Conservation (phyloP, 1,284 basidiomycete genomes). For the Sporisorium reilianum region DNA sequence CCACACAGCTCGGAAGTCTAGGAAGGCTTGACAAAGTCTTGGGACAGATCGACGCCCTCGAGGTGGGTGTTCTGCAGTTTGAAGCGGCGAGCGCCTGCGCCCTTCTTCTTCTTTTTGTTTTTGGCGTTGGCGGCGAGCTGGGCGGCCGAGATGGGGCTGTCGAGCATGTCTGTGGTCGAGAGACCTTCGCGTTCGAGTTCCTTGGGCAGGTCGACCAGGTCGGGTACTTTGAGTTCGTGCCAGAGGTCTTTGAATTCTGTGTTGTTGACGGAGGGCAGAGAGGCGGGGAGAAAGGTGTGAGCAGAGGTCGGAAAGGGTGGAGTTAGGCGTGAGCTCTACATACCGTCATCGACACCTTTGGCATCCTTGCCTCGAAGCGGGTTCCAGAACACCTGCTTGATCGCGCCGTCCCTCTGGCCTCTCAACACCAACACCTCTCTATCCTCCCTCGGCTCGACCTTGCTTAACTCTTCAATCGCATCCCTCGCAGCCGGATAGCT, state of each 20-base stretch:
- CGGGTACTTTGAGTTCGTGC: slow-evolving; percentile 84
- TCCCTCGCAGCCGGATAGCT: slow-evolving; percentile 83
- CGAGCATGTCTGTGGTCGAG: slow-evolving; percentile 57
- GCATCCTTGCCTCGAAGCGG: slow-evolving; percentile 83
- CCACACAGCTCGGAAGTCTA: no score
- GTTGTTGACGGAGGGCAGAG: neutral
- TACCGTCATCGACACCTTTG: slow-evolving; percentile 82
- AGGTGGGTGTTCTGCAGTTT: slow-evolving; percentile 89
- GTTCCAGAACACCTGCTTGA: slow-evolving; percentile 86
- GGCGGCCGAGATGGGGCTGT: slow-evolving; percentile 45
- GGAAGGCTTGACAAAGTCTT: slow-evolving; percentile 71
- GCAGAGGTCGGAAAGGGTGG: neutral
- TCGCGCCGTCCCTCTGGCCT: slow-evolving; percentile 80
- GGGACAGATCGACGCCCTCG: slow-evolving; percentile 82
- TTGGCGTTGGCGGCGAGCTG: slow-evolving; percentile 41
- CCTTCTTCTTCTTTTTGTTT: slow-evolving; percentile 58
- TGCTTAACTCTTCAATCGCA: slow-evolving; percentile 61
- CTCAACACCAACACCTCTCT: slow-evolving; percentile 87
- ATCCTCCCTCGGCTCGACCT: slow-evolving; percentile 74
- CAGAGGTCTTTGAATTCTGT: slow-evolving; percentile 87
- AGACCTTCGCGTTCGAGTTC: slow-evolving; percentile 75
- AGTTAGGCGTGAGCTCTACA: slow-evolving; percentile 41
- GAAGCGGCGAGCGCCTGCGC: slow-evolving; percentile 65
- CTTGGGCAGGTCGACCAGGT: slow-evolving; percentile 82
- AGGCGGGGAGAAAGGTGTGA: neutral